Evolutionary conservation across 495 filamentous ascomycete genomes (phyloP), one percentile per base, ranked within the genome.

Genomic region (Penicillium macrosclerotiorum): DNA sequence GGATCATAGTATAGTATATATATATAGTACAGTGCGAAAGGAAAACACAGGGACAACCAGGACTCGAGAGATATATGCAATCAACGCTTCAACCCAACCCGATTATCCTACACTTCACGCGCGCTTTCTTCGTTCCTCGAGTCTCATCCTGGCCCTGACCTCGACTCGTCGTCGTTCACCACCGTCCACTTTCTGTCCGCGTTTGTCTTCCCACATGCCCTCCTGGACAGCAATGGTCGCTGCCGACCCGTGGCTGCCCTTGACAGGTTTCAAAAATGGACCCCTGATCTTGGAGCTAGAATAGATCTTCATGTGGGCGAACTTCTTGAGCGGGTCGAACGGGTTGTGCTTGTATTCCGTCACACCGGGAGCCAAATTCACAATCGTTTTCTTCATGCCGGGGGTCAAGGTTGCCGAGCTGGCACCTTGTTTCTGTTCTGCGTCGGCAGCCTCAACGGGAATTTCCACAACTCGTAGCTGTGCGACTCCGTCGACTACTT

Each of bases 151-250:
- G 19, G 82, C 77, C 60, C 89, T 75, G 33, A 97, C 84, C 69
- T 95, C 86, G 13, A 83, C 84, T 68, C 79, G 83, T 64, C 94
- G 81, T 63, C 93, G 80, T 72, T 98, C 93, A 75, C 93, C 93
- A 57, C 93, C 93, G 75, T 98, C 93, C 49, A 96, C 80, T 81
- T 97, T 98, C 34, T 80, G 79, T 29, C 93, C 93, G 45, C 86
- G 76, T 58, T 68, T 77, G 50, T 87, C 73, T 70, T 94, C 90
- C 90, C 91, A 96, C 76, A 95, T 83, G 3, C 88, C 88, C 57
- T 95, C 90, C 51, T 85, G 82, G 5, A 86, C 78, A 42, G 71
- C 73, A 36, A 96, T 72, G 25, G 72, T 72, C 2, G 83, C 85
- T 25, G 79, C 81, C 30, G 69, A 72, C 1, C 80, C 83, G 33